These are phyloP conservation scores for Cocos nucifera DNA, from an alignment of 176 grass and related monocot species.

Conservation along the genomic window DNA sequence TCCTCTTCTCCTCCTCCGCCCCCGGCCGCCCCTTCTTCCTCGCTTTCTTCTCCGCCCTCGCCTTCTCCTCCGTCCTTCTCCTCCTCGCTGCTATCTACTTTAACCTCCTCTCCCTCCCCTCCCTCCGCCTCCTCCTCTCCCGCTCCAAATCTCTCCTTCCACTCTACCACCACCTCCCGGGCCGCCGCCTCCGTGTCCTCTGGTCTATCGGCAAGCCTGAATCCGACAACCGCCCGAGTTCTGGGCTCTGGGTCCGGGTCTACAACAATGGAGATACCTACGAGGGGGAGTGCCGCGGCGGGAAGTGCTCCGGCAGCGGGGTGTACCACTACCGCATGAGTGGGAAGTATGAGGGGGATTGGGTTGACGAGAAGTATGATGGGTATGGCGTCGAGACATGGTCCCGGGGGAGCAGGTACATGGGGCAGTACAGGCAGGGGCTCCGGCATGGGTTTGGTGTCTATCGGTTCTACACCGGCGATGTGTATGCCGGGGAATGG, in stretches of 20 bases:
- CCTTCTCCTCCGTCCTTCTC: background rate
- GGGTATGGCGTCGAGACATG: slow-evolving; percentile 7
- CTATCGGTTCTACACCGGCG: slow-evolving; percentile 11
- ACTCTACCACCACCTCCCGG: background rate
- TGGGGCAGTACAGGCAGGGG: slow-evolving; percentile 8
- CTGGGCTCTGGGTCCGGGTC: background rate
- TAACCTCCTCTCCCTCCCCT: too few relatives aligned
- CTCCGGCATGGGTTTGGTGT: slow-evolving; percentile 10
- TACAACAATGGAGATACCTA: slow-evolving; percentile 10
- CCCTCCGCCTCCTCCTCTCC: background rate
- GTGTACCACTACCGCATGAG: slow-evolving; percentile 6
- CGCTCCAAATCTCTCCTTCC: background rate
- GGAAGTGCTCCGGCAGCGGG: slow-evolving; percentile 8
- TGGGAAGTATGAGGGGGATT: slow-evolving; percentile 15
- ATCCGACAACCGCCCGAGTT: background rate
- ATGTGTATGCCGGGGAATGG: slow-evolving; percentile 9
- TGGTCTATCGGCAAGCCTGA: slow-evolving; percentile 9
- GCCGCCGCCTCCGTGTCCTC: background rate
- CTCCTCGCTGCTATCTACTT: background rate
- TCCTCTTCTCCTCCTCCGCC: slow-evolving; percentile 10
- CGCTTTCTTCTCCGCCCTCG: slow-evolving; percentile 11
- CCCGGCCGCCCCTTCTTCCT: background rate
- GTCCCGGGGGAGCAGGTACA: slow-evolving; percentile 9
- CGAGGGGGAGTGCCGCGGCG: slow-evolving; percentile 11
- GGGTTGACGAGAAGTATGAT: slow-evolving; percentile 13